Percentiles rank a stretch among this genome's conserved stretches.
Evolutionary conservation across 2,329 filamentous ascomycete genomes (phyloP).

Genomic region (Fusarium temperatum): DNA sequence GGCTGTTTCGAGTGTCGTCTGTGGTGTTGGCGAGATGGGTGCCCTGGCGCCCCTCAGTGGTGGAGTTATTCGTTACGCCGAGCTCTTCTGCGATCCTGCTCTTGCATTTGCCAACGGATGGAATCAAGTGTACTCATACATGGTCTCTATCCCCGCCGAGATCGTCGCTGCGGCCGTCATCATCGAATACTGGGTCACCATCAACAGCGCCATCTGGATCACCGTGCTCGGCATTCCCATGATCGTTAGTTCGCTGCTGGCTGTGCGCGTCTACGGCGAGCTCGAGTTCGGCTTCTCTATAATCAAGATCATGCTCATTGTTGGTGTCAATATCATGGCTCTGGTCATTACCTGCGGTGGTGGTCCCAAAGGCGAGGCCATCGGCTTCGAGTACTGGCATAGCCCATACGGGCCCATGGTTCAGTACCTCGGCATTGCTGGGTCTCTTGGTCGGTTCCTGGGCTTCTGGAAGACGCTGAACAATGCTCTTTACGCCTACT

Average conservation of each 20-base stretch:
- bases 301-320: not conserved
- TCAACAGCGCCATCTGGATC: conserved; percentile 7
- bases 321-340: not conserved
- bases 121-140: not conserved
- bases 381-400: not conserved
- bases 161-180: conserved; percentile 5
- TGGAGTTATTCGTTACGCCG: not conserved
- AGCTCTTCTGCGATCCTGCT: not conserved
- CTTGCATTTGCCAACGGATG: conserved; percentile 1
- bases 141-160: not conserved
- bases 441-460: not conserved
- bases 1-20: not conserved
- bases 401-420: conserved; percentile 1
- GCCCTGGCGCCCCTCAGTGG: not conserved
- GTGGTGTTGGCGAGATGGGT: conserved; percentile 3
- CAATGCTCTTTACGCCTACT: conserved; percentile 1
- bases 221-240: not conserved
- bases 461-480: not conserved
- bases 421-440: not conserved
- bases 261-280: not conserved
- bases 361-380: not conserved
- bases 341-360: conserved; percentile 3
- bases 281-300: conserved; percentile 9
- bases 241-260: not conserved
- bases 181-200: conserved; percentile 1